Evolutionary conservation across 768 basidiomycete genomes (phyloP).

Genomic region (Tylopilus intermedius): DNA sequence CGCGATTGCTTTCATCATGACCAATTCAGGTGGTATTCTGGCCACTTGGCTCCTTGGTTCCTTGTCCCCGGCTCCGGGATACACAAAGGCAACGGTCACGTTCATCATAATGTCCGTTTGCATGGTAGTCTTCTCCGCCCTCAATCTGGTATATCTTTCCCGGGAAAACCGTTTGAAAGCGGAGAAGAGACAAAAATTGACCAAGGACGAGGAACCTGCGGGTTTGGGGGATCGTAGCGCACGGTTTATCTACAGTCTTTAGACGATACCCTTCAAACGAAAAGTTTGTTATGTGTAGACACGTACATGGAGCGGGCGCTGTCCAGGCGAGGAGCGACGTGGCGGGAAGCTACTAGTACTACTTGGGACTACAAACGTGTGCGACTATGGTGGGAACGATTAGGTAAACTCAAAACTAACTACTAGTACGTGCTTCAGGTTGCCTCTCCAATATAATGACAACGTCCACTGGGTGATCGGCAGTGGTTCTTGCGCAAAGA

Average conservation of each 20-base stretch:
- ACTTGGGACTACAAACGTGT: too few relatives aligned
- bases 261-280: not conserved
- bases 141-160: slow-evolving; percentile 40
- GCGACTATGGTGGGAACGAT: too few relatives aligned
- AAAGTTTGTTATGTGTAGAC: too few relatives aligned
- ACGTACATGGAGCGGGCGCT: too few relatives aligned
- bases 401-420: too few relatives aligned
- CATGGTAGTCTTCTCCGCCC: slow-evolving; percentile 33
- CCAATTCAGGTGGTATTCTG: slow-evolving; percentile 57
- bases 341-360: too few relatives aligned
- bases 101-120: slow-evolving; percentile 34
- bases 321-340: too few relatives aligned
- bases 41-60: slow-evolving; percentile 55
- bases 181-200: slow-evolving; percentile 27
- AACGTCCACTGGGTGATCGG: too few relatives aligned
- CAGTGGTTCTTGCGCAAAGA: too few relatives aligned
- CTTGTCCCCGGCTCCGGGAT: slow-evolving; percentile 46
- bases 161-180: slow-evolving; percentile 45
- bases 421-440: too few relatives aligned
- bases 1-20: slow-evolving; percentile 53
- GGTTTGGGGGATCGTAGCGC: slow-evolving; percentile 47
- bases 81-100: slow-evolving; percentile 42
- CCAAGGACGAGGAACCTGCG: slow-evolving; percentile 33
- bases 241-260: slow-evolving; percentile 51
- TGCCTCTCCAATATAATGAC: too few relatives aligned